Conservation (phyloP, 2,329 filamentous ascomycete genomes). For the Fusarium coffeatum region DNA sequence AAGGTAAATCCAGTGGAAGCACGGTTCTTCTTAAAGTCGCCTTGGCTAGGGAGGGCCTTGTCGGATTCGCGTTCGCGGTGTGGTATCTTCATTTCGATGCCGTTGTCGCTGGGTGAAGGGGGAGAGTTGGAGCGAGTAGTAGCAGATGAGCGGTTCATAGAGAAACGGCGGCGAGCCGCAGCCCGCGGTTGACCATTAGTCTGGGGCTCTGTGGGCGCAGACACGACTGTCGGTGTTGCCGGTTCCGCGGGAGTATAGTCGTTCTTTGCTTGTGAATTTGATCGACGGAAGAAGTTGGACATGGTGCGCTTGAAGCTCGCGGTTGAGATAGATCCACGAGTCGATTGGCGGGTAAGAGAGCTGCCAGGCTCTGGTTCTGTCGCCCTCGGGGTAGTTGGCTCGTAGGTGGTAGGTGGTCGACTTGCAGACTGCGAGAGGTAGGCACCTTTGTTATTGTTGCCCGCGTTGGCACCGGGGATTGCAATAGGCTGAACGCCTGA, state of each 20-base stretch:
- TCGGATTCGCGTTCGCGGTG: constrained; percentile 40
- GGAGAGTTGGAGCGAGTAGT: constrained; percentile 63
- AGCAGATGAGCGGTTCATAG: constrained; percentile 59
- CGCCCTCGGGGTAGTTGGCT: constrained; percentile 41
- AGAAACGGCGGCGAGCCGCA: constrained; percentile 55
- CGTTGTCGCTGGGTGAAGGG: constrained; percentile 60
- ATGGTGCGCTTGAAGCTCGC: constrained; percentile 62
- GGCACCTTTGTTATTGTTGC: constrained; percentile 23
- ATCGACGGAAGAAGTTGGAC: constrained; percentile 62
- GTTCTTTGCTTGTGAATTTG: constrained; percentile 51
- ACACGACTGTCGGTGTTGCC: constrained; percentile 42
- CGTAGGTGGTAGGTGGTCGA: constrained; percentile 33
- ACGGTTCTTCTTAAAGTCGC: constrained; percentile 64
- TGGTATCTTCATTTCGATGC: constrained; percentile 56
- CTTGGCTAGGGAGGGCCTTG: constrained; percentile 54
- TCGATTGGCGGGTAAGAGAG: constrained; percentile 55
- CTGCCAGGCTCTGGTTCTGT: constrained; percentile 43
- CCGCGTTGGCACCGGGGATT: constrained; percentile 31
- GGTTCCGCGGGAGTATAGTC: constrained; percentile 41
- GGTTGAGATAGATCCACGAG: constrained; percentile 57
- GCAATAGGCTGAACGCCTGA: constrained; percentile 40
- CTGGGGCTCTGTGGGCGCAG: constrained; percentile 43
- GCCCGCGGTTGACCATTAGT: constrained; percentile 48
- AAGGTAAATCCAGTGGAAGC: constrained; percentile 63
- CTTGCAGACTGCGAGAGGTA: constrained; percentile 37